A percentile compares a stretch with the other conserved stretches of the same genome.
Evolutionary conservation across 176 grass and related monocot genomes (phyloP).

Genomic region (Neostapfia colusana): DNA sequence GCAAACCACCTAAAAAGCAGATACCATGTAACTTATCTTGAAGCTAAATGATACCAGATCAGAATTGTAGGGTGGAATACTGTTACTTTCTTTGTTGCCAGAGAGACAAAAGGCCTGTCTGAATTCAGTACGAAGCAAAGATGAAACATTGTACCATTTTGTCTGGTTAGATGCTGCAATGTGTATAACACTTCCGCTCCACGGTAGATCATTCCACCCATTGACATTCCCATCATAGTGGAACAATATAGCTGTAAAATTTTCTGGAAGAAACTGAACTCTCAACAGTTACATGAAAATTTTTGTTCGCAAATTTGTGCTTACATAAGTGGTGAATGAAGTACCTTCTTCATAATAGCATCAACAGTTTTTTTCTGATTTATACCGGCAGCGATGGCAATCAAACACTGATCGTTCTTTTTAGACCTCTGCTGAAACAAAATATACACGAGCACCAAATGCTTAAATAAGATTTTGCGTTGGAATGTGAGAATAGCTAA

Average conservation of each 20-base stretch:
- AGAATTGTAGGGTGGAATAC: background rate
- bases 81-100: background rate
- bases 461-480: constrained; percentile 11
- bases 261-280: constrained; percentile 97
- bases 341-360: constrained; percentile 85
- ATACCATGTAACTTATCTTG: constrained; percentile 24
- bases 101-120: background rate
- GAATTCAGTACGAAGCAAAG: constrained; percentile 24
- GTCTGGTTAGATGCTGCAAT: constrained; percentile 83
- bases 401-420: constrained; percentile 49
- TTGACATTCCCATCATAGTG: constrained; percentile 96
- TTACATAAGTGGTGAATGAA: constrained; percentile 27
- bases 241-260: constrained; percentile 91
- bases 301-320: constrained; percentile 10
- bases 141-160: constrained; percentile 64
- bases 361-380: constrained; percentile 83
- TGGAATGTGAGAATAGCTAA: constrained; percentile 26
- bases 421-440: constrained; percentile 43
- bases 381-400: constrained; percentile 82
- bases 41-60: constrained; percentile 28
- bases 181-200: constrained; percentile 90
- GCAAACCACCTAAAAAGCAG: constrained; percentile 85
- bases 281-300: constrained; percentile 54
- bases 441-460: constrained; percentile 24
- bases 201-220: constrained; percentile 75